Base-by-base conservation (phyloP, 768 basidiomycete species). In the Coprinopsis sp. region DNA sequence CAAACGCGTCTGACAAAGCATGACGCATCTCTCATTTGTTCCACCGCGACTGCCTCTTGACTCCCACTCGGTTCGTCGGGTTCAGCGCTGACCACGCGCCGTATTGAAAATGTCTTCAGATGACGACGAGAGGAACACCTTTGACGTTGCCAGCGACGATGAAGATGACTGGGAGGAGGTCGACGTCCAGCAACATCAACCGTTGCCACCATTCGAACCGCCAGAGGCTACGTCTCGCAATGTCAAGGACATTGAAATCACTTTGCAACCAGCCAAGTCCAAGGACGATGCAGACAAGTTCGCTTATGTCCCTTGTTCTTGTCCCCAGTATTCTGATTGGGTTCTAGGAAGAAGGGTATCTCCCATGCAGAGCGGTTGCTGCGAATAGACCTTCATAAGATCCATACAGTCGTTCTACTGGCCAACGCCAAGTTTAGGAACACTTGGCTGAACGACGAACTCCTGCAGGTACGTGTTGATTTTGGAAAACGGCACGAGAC, bases 151-250 rank as follows among this genome's bases (percentile, higher is more conserved):
- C 54, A 74, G 69, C 51, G 83, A 86, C 56, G 82, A 87, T 56
- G 87, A 87, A 33, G 71, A 78, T 50, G 87, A 90, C 59, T 88
- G 86, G 87, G 86, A 90, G 61, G 86, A 89, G 61, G 81, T 90
- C 12, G 71, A 74, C 31, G 77, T 87, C 3, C 74, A 77, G 24
- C 71, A 69, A 43, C 69, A 73, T 22, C 38, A n/a, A 21, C 31
- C 41, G 10, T 3, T 43, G 1, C 29, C 30, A 25, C 8, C 7
- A 19, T 6, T 19, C n/a, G 29, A 68, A 58, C 69, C 51, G 16
- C 48, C 67, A 68, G 72, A 22, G 68, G 36, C n/a, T n/a, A n/a
- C n/a, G n/a, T n/a, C n/a, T n/a, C n/a, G n/a, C n/a, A n/a, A n/a
- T n/a, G n/a, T n/a, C 18, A 31, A 69, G 37, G 68, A 72, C 56